phyloP scores from a whole-genome alignment of 2,329 filamentous ascomycete species.

The Phialophora tarda region DNA sequence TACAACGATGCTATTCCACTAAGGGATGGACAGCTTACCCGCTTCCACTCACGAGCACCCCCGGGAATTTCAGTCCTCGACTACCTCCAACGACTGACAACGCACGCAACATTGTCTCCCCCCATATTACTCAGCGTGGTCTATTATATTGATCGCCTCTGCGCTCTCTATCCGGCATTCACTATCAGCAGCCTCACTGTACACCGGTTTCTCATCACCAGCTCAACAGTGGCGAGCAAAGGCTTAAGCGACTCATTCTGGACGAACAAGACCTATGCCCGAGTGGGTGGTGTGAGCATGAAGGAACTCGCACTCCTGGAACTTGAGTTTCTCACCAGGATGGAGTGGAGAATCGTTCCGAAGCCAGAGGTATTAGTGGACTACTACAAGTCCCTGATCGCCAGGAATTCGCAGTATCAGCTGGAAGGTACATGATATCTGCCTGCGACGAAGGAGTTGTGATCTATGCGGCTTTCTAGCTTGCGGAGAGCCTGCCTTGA shows the following conservation, averaged over 20 bases:
- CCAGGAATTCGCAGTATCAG: constrained; percentile 64
- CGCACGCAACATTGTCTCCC: constrained; percentile 90
- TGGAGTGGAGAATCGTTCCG: constrained; percentile 97
- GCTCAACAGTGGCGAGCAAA: constrained; percentile 93
- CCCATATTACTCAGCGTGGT: constrained; percentile 98
- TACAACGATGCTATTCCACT: constrained; percentile 90
- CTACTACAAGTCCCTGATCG: constrained; percentile 88
- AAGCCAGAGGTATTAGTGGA: constrained; percentile 91
- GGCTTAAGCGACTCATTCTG: constrained; percentile 96
- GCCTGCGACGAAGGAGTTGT: neutral
- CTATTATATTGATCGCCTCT: constrained; percentile 96
- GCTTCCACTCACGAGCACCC: constrained; percentile 89
- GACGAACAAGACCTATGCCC: constrained; percentile 96
- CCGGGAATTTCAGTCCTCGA: constrained; percentile 94
- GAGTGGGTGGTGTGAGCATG: constrained; percentile 89
- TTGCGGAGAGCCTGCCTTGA: neutral
- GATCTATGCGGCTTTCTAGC: neutral
- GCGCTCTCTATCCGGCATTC: constrained; percentile 88
- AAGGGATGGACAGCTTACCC: constrained; percentile 81
- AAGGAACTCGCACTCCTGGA: constrained; percentile 89
- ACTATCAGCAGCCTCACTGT: constrained; percentile 96
- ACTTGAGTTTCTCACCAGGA: constrained; percentile 86
- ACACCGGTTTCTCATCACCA: constrained; percentile 94
- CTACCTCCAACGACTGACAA: constrained; percentile 89
- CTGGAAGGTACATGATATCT: constrained; percentile 48